Conservation (phyloP, 73 alveolate genomes). For the Halteria grandinella region DNA sequence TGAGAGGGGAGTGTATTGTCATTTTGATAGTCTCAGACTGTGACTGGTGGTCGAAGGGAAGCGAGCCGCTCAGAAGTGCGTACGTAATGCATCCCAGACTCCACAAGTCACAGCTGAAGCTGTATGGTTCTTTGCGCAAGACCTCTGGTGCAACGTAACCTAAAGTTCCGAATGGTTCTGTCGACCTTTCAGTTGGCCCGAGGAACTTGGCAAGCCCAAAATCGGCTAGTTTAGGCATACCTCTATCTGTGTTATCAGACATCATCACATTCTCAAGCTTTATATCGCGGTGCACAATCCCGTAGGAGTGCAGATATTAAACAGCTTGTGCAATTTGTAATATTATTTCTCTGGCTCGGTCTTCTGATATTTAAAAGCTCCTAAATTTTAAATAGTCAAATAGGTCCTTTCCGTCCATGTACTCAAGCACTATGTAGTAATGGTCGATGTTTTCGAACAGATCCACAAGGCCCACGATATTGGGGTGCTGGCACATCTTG, state of each 20-base stretch:
- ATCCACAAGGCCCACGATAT: constrained; percentile 50
- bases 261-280: constrained; percentile 76
- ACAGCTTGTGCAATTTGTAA: constrained; percentile 61
- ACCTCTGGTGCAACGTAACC: constrained; percentile 76
- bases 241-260: constrained; percentile 46
- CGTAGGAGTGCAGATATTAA: constrained; percentile 69
- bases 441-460: constrained; percentile 64
- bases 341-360: constrained; percentile 60
- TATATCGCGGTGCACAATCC: constrained; percentile 81
- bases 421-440: constrained; percentile 58
- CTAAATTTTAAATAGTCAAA: constrained; percentile 76
- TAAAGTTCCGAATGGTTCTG: constrained; percentile 68
- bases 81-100: constrained; percentile 40
- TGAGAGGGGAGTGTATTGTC: constrained; percentile 42
- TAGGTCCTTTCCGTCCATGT: constrained; percentile 75
- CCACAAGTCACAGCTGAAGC: constrained; percentile 54
- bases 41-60: constrained; percentile 49
- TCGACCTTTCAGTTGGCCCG: constrained; percentile 35
- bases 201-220: constrained; percentile 64
- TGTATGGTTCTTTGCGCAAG: constrained; percentile 43
- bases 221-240: constrained; percentile 53
- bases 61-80: constrained; percentile 30
- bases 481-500: constrained; percentile 69
- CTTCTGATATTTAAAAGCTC: constrained; percentile 71
- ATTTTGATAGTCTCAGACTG: constrained; percentile 44